phyloP scores from a whole-genome alignment of 2,329 filamentous ascomycete species.

The Metarhizium anisopliae region DNA sequence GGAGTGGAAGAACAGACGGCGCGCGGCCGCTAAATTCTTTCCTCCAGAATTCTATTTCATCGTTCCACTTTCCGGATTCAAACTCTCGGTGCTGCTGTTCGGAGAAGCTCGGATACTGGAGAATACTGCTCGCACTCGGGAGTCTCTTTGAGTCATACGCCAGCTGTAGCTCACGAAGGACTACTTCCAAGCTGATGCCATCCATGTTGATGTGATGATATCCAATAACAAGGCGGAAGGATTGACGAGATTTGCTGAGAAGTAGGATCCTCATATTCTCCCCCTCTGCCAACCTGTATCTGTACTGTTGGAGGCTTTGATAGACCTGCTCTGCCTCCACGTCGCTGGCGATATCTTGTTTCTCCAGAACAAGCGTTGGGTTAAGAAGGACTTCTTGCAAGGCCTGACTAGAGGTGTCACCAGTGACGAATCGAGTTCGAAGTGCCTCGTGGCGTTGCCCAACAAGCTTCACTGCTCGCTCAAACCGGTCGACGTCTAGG shows the following conservation, averaged over 20 bases:
- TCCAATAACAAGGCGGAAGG: slow-evolving; percentile 33
- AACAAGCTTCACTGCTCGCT: slow-evolving; percentile 8
- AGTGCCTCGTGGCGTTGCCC: slow-evolving; percentile 13
- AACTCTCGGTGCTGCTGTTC: background rate
- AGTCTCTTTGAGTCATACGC: background rate
- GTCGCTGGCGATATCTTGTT: slow-evolving; percentile 18
- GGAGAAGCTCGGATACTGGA: background rate
- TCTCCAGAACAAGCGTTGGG: slow-evolving; percentile 18
- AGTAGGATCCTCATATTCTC: slow-evolving; percentile 24
- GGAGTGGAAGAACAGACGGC: slow-evolving; percentile 20
- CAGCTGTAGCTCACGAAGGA: slow-evolving; percentile 33
- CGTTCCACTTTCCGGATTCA: background rate
- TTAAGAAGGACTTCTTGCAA: slow-evolving; percentile 16
- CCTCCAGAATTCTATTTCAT: background rate
- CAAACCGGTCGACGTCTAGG: slow-evolving; percentile 8
- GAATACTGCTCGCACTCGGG: background rate
- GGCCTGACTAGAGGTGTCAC: slow-evolving; percentile 8
- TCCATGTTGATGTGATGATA: slow-evolving; percentile 45
- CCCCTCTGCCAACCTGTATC: slow-evolving; percentile 29
- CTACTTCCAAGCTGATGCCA: slow-evolving; percentile 32
- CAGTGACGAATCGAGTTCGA: slow-evolving; percentile 13
- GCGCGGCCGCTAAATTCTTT: slow-evolving; percentile 12
- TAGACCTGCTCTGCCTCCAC: slow-evolving; percentile 10
- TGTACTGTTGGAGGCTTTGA: slow-evolving; percentile 8
- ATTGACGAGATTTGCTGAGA: slow-evolving; percentile 20